Percentiles rank a stretch among this genome's conserved stretches.
phyloP scores from a whole-genome alignment of 768 basidiomycete species.

The Lentinus brumalis region DNA sequence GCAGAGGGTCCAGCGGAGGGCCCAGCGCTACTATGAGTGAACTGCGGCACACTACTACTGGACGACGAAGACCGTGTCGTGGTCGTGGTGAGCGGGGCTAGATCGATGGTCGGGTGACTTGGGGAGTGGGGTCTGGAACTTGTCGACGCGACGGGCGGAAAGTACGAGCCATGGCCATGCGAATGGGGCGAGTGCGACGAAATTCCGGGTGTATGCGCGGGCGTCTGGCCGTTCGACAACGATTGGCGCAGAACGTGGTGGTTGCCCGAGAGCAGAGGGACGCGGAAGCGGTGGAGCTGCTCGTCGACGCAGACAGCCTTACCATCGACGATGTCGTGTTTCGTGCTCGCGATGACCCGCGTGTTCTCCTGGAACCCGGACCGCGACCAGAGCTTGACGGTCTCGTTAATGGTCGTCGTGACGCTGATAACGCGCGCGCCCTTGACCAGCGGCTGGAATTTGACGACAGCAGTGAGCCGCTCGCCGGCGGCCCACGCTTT shows the following conservation, averaged over 20 bases:
- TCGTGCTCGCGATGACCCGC: slow-evolving; percentile 58
- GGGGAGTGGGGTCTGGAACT: slow-evolving; percentile 19
- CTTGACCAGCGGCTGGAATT: slow-evolving; percentile 85
- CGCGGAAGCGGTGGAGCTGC: slow-evolving; percentile 31
- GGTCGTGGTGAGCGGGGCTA: slow-evolving; percentile 28
- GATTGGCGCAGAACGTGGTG: slow-evolving; percentile 9
- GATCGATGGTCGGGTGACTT: slow-evolving; percentile 19
- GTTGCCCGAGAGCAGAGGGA: slow-evolving; percentile 24
- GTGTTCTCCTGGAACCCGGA: slow-evolving; percentile 60
- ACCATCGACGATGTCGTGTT: slow-evolving; percentile 70
- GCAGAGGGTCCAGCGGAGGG: slow-evolving; percentile 7
- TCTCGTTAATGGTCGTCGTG: slow-evolving; percentile 72
- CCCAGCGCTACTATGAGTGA: background rate
- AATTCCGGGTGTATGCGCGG: background rate
- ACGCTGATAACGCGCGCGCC: slow-evolving; percentile 75
- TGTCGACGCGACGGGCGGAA: slow-evolving; percentile 14
- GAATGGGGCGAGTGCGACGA: background rate
- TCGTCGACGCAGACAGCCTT: slow-evolving; percentile 40
- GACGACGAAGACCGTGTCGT: slow-evolving; percentile 29
- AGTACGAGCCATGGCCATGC: slow-evolving; percentile 15
- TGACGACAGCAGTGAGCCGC: slow-evolving; percentile 75
- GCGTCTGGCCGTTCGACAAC: background rate
- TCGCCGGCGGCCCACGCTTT: slow-evolving; percentile 96
- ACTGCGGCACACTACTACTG: slow-evolving; percentile 4
- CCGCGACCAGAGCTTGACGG: slow-evolving; percentile 60